Evolutionary conservation across 768 basidiomycete genomes (phyloP), one percentile per base, ranked within the genome.

Genomic region (Crassisporium funariophilum): DNA sequence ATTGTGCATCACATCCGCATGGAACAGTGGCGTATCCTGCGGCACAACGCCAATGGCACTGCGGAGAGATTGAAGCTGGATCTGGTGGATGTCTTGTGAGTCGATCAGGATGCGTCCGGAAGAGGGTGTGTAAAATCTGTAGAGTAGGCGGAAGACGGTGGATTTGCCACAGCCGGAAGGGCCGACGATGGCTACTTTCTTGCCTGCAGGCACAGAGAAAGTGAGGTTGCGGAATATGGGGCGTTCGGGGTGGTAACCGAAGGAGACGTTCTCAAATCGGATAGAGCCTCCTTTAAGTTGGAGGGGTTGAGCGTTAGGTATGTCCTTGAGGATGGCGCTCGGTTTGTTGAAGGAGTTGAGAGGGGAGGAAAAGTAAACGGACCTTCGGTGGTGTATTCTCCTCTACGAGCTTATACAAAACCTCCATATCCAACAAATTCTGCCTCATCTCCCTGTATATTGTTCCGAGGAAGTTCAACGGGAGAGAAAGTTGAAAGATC

Each of bases 111-210:
- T 98, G n/a, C 74, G 69, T 2, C 97, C 97, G 0, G 79, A 75
- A 0, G 74, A 63, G 0, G 93, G 92, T 33, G 92, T 84, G 65
- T 98, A 99, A 78, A 98, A 98, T 20, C 95, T 78, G 74, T 89
- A 98, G 11, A 97, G 72, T 1, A 99, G 83, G 7, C 95, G 83
- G 72, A 98, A 89, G 41, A 99, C 83, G 4, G 97, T 99, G 12
- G 93, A 95, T 70, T 99, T 99, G 4, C 97, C 97, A 60, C 93
- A 97, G 9, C 97, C 97, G 0, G 91, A 94, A 0, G 97, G 94
- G 0, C 97, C 97, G 33, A 99, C 97, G 42, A 99, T 88, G 15
- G 95, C 97, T 2, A 95, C 87, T 59, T 98, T 98, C 71, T 94
- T 92, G 4, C 97, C 97, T 1, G 93, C 94, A 0, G 97, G 97